Conservation (phyloP, 2,329 filamentous ascomycete genomes). For the Ilyonectria robusta region DNA sequence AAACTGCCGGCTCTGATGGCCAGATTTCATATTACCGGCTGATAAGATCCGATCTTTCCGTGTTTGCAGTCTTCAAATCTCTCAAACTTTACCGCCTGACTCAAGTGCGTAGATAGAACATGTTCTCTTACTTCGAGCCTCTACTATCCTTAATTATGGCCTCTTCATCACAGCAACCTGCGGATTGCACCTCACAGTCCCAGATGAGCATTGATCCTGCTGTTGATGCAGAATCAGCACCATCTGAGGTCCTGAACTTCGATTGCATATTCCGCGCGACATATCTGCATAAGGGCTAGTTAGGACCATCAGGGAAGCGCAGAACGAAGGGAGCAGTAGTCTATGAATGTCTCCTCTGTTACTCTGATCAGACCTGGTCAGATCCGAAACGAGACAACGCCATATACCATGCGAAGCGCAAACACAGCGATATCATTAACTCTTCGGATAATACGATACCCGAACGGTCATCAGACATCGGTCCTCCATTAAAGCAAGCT, state of each 20-base stretch:
- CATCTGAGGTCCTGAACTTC: conserved; percentile 11
- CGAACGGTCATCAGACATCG: conserved; percentile 10
- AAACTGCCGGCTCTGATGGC: too few relatives aligned
- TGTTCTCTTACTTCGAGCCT: conserved; percentile 9
- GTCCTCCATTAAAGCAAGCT: conserved; percentile 10
- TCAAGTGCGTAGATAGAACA: conserved; percentile 6
- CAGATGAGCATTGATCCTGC: conserved; percentile 13
- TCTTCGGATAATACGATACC: conserved; percentile 13
- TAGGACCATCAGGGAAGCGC: conserved; percentile 7
- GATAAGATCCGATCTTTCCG: too few relatives aligned
- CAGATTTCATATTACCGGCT: too few relatives aligned
- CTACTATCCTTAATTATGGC: background rate
- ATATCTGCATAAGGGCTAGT: conserved; percentile 11
- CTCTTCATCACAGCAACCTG: background rate
- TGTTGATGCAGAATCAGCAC: conserved; percentile 12
- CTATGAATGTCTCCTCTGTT: conserved; percentile 7
- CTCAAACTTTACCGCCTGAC: conserved; percentile 1
- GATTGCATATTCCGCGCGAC: conserved; percentile 13
- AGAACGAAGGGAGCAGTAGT: conserved; percentile 12
- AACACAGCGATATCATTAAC: conserved; percentile 1
- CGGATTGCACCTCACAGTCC: conserved; percentile 14
- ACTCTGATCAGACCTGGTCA: background rate
- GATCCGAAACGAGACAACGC: conserved; percentile 6
- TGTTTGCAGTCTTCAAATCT: too few relatives aligned
- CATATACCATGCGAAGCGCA: conserved; percentile 9